Evolutionary conservation across 208 protist species (phyloP).

Genomic region (Leishmania tarentolae): DNA sequence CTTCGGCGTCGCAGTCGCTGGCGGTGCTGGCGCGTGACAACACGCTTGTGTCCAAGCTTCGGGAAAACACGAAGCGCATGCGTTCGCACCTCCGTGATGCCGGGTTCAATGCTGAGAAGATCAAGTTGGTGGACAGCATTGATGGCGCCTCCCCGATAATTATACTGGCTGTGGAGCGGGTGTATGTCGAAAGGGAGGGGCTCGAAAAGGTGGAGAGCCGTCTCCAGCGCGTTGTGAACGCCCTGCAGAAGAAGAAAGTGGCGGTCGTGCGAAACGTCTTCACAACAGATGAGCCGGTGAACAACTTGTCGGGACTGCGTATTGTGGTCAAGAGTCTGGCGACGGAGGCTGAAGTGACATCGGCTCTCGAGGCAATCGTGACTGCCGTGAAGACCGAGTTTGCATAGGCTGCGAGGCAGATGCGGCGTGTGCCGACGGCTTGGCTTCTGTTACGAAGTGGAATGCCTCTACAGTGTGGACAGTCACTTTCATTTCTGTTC

Average conservation of each 20-base stretch:
- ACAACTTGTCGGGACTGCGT: constrained; percentile 60
- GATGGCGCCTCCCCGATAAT: constrained; percentile 78
- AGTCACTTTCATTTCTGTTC: neutral
- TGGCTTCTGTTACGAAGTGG: neutral
- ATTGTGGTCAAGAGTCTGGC: constrained; percentile 69
- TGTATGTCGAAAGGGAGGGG: constrained; percentile 44
- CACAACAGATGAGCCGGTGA: constrained; percentile 59
- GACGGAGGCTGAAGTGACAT: constrained; percentile 53
- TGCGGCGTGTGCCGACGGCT: neutral
- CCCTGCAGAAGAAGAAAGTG: constrained; percentile 50
- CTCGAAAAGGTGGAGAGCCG: constrained; percentile 54
- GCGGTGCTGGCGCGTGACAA: constrained; percentile 68
- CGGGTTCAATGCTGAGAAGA: constrained; percentile 57
- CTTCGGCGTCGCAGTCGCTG: constrained; percentile 78
- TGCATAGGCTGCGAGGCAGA: constrained; percentile 14
- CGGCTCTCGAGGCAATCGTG: constrained; percentile 45
- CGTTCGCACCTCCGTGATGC: constrained; percentile 51
- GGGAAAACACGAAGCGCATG: constrained; percentile 49
- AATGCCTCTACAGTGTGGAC: neutral
- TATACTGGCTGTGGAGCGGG: constrained; percentile 45
- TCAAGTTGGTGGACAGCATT: constrained; percentile 55
- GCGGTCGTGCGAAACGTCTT: constrained; percentile 75
- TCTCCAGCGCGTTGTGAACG: constrained; percentile 64
- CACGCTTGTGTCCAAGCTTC: constrained; percentile 43
- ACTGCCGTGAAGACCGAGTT: constrained; percentile 67